These are phyloP conservation scores for Blumeria graminis DNA, from an alignment of 2,329 filamentous ascomycete species.

Conservation along the genomic window DNA sequence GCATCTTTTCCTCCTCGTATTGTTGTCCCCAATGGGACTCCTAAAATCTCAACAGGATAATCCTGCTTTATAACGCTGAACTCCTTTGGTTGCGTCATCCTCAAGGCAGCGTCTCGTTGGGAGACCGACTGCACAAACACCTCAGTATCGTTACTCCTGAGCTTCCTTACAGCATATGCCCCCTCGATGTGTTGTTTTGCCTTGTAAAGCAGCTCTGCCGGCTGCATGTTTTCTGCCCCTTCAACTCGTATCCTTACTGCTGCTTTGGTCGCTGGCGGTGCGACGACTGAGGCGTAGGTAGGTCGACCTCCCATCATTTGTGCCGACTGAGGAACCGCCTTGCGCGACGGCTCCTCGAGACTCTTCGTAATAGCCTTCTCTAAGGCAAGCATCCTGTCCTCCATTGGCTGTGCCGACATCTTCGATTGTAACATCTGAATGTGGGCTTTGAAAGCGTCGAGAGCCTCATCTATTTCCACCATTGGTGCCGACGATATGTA, in stretches of 20 bases:
- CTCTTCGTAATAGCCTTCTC: neutral
- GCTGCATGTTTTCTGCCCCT: neutral
- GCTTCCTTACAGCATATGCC: neutral
- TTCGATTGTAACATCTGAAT: neutral
- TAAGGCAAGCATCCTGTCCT: neutral
- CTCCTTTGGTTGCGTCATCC: neutral
- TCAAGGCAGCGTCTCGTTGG: neutral
- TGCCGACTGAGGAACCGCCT: neutral
- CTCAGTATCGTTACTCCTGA: neutral
- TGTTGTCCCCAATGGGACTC: neutral
- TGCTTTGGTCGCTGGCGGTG: neutral
- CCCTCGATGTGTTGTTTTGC: neutral
- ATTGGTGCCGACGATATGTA: no score
- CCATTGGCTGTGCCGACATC: neutral
- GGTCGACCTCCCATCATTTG: neutral
- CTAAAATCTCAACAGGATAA: neutral
- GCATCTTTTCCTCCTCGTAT: neutral
- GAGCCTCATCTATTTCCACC: neutral
- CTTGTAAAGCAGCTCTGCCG: neutral
- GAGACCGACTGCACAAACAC: neutral
- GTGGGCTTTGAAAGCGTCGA: neutral
- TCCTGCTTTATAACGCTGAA: neutral
- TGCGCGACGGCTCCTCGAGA: neutral
- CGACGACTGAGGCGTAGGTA: neutral
- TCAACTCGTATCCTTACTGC: neutral